Evolutionary conservation across 169 alveolate species (phyloP), one percentile per base, ranked within the genome.

Genomic region (Eimeria maxima): DNA sequence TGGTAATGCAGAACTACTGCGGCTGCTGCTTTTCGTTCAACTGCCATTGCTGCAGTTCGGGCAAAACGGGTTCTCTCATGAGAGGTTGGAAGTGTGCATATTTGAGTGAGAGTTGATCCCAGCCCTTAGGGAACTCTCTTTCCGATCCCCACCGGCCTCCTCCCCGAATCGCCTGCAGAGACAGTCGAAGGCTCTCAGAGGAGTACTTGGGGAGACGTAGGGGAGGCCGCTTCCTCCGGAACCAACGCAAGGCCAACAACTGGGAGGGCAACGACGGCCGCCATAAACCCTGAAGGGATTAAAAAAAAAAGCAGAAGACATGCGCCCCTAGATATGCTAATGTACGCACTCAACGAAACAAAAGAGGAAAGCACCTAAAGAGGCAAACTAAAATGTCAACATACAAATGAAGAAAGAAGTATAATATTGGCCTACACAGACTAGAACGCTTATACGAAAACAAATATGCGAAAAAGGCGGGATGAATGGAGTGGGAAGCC

Each of bases 111-210:
- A 96, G 97, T 73, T 98, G 99, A 83, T 98, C 99, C 97, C 98
- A 98, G n/a, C 99, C 99, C 87, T 97, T 97, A 20, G 98, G 98
- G 89, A 97, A 98, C 60, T 97, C 97, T 20, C 96, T 78, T 90
- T 98, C 99, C 67, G 97, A 97, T 45, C 99, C 99, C 99, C 99
- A 98, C 55, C 99, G 97, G 69, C 99, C 98, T 60, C 97, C 96
- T 20, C 99, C 99, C 73, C 98, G 96, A 38, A 98, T 97, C n/a
- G 98, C 98, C 69, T 97, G 98, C 53, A 97, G 96, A 91, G 97
- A 97, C 95, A 98, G 95, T 74, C 97, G 95, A 65, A 98, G 97
- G 53, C 98, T 97, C 95, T 96, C 97, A 67, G 98, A 96, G 16
- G 99, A 97, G 94, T 98, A 98, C 95, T 98, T 98, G 69, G 99